These are phyloP conservation scores for Trapa bicornis DNA, from an alignment of 345 rosid genomes.

Conservation along the genomic window DNA sequence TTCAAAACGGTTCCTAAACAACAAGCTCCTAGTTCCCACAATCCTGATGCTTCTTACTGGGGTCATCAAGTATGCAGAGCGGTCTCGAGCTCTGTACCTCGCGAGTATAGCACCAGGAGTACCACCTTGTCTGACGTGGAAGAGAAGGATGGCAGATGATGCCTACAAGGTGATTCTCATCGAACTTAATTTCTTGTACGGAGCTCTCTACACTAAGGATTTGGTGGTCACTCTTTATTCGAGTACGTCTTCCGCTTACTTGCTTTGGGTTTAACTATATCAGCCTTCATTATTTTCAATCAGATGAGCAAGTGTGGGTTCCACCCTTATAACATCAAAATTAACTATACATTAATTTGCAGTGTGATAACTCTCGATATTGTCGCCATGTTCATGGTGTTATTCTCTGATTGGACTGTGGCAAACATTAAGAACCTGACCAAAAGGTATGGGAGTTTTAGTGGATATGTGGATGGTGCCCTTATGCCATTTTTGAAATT, in stretches of 20 bases:
- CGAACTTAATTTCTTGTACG: slow-evolving; percentile 58
- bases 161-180: slow-evolving; percentile 41
- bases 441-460: background rate
- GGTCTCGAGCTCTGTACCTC: slow-evolving; percentile 40
- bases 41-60: slow-evolving; percentile 38
- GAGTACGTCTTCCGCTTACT: slow-evolving; percentile 18
- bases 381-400: slow-evolving; percentile 29
- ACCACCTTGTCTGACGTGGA: background rate
- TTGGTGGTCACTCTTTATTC: slow-evolving; percentile 19
- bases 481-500: background rate
- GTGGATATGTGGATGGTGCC: slow-evolving; percentile 1
- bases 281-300: slow-evolving; percentile 24
- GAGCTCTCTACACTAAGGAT: slow-evolving; percentile 43
- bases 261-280: slow-evolving; percentile 18
- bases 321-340: slow-evolving; percentile 23
- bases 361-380: slow-evolving; percentile 42
- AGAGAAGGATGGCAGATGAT: slow-evolving; percentile 8
- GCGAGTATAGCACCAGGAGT: slow-evolving; percentile 25
- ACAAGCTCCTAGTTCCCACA: slow-evolving; percentile 20
- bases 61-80: slow-evolving; percentile 45
- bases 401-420: slow-evolving; percentile 50
- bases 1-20: slow-evolving; percentile 15
- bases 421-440: slow-evolving; percentile 13
- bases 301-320: slow-evolving; percentile 18
- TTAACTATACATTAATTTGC: slow-evolving; percentile 38